These are phyloP conservation scores for Kwoniella sp. DNA, from an alignment of 768 basidiomycete species.

Conservation along the genomic window DNA sequence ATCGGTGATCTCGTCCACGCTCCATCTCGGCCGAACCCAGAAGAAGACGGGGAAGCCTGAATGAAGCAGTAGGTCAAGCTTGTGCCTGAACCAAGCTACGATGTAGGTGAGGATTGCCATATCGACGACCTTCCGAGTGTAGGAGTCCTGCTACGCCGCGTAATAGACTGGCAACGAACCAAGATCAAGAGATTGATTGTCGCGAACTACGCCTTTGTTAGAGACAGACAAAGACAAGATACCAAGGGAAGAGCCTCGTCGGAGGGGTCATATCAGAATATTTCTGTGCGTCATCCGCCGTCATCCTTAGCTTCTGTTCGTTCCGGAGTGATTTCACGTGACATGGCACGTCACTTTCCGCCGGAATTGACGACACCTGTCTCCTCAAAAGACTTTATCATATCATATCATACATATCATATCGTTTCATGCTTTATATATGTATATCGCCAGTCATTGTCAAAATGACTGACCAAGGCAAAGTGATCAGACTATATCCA, in stretches of 20 bases:
- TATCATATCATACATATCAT: background rate
- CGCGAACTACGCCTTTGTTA: too few relatives aligned
- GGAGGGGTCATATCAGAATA: background rate
- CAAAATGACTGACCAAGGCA: constrained; percentile 1
- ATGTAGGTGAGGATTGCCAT: constrained; percentile 16
- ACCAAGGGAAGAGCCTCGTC: too few relatives aligned
- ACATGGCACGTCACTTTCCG: background rate
- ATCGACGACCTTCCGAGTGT: too few relatives aligned
- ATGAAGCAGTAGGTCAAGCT: constrained; percentile 25
- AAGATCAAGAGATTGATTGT: too few relatives aligned
- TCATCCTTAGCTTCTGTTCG: background rate
- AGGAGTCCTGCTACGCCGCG: too few relatives aligned
- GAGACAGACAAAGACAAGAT: too few relatives aligned
- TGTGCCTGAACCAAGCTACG: constrained; percentile 15
- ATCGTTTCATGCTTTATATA: constrained; percentile 5
- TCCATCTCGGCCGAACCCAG: constrained; percentile 42
- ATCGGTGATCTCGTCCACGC: constrained; percentile 36
- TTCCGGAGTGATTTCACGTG: too few relatives aligned
- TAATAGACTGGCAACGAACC: too few relatives aligned
- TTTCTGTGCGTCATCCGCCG: background rate
- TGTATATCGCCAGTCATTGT: constrained; percentile 1
- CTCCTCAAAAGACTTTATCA: too few relatives aligned
- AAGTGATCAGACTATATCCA: background rate
- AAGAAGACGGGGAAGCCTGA: constrained; percentile 40
- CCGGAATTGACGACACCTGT: too few relatives aligned